phyloP scores from a whole-genome alignment of 2,329 filamentous ascomycete species.

The Arthrinium puccinioides region DNA sequence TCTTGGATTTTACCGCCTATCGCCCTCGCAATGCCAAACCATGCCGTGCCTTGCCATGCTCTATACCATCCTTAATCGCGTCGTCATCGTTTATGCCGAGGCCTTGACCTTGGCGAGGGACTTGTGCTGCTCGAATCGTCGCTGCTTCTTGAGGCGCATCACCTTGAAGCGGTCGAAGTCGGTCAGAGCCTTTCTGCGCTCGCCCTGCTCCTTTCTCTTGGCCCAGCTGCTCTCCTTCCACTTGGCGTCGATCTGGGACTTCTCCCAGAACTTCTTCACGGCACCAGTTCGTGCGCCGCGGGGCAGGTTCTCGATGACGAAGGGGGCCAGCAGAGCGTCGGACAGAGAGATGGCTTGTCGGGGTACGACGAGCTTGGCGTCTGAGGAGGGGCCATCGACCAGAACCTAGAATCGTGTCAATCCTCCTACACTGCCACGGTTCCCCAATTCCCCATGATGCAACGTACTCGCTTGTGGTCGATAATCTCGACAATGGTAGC shows the following conservation, averaged over 20 bases:
- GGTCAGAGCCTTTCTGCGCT: constrained; percentile 83
- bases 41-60: constrained; percentile 5
- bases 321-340: constrained; percentile 80
- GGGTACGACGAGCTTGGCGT: constrained; percentile 71
- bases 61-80: neutral
- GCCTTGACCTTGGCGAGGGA: constrained; percentile 88
- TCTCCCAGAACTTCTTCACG: constrained; percentile 86
- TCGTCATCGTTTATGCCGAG: constrained; percentile 51
- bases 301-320: constrained; percentile 80
- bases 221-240: constrained; percentile 89
- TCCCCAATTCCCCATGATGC: constrained; percentile 4
- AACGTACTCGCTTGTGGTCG: constrained; percentile 99
- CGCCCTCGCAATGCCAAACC: constrained; percentile 1
- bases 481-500: constrained; percentile 98
- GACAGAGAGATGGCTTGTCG: constrained; percentile 80
- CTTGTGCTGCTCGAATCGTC: constrained; percentile 97
- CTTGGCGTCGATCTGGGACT: constrained; percentile 84
- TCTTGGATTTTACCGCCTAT: neutral
- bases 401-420: constrained; percentile 60
- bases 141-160: constrained; percentile 98
- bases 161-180: constrained; percentile 99
- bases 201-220: constrained; percentile 81
- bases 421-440: constrained; percentile 3
- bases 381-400: constrained; percentile 85
- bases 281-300: constrained; percentile 75